These are phyloP conservation scores for Pseudomonodictys pantanalensis DNA, from an alignment of 495 filamentous ascomycete species.

Conservation along the genomic window DNA sequence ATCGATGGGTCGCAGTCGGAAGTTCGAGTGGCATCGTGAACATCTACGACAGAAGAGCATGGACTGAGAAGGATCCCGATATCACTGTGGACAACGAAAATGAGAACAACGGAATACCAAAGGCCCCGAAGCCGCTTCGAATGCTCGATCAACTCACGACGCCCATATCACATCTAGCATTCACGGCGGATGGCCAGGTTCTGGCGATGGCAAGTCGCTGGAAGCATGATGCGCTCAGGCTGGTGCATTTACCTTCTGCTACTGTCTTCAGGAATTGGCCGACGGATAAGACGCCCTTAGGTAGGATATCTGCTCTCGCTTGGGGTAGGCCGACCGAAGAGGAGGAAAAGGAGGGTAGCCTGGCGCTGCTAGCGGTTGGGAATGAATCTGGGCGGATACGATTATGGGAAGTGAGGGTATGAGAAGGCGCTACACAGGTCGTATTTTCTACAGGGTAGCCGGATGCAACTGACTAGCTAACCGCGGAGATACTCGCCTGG, in stretches of 20 bases:
- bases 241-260: slow-evolving; percentile 88
- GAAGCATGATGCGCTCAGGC: slow-evolving; percentile 81
- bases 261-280: slow-evolving; percentile 98
- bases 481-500: too few species aligned
- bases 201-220: slow-evolving; percentile 76
- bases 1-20: slow-evolving; percentile 85
- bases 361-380: slow-evolving; percentile 65
- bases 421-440: not conserved
- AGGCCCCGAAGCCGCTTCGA: slow-evolving; percentile 64
- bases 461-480: too few species aligned
- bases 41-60: slow-evolving; percentile 77
- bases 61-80: slow-evolving; percentile 46
- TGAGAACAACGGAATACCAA: slow-evolving; percentile 51
- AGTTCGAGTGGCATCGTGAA: slow-evolving; percentile 83
- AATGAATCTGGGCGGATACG: slow-evolving; percentile 84
- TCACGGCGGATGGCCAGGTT: slow-evolving; percentile 85
- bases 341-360: slow-evolving; percentile 56
- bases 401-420: slow-evolving; percentile 73
- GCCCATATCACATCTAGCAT: slow-evolving; percentile 68
- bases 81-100: not conserved
- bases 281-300: slow-evolving; percentile 82
- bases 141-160: slow-evolving; percentile 84
- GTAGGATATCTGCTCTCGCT: slow-evolving; percentile 75
- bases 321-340: slow-evolving; percentile 39
- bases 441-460: too few species aligned